Conservation (phyloP, 2,329 filamentous ascomycete species). For the Pseudogymnoascus verrucosus region DNA sequence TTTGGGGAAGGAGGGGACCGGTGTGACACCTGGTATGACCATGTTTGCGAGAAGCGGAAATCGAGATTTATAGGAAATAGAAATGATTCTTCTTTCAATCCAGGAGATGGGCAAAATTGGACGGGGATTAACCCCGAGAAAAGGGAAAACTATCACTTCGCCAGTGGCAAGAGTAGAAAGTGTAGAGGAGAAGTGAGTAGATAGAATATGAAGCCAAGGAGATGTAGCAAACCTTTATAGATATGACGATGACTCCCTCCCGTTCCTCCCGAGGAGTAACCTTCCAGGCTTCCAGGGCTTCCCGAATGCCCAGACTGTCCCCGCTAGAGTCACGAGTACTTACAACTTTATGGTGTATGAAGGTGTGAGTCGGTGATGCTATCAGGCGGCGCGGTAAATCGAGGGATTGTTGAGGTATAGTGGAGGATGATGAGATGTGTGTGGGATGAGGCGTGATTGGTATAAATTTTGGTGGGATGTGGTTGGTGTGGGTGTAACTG, state of each 20-base stretch:
- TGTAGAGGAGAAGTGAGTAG: neutral
- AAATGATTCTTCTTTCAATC: neutral
- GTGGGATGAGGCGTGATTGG: neutral
- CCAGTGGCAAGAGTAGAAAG: neutral
- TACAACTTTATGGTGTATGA: neutral
- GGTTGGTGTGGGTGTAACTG: neutral
- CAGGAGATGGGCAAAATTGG: neutral
- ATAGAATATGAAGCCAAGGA: neutral
- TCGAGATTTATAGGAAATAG: neutral
- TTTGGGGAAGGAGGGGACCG: neutral
- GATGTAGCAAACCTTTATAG: slow-evolving; percentile 5
- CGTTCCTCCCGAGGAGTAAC: neutral
- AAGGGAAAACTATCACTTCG: neutral
- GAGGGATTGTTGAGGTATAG: neutral
- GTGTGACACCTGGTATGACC: neutral
- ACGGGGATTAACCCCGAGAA: neutral
- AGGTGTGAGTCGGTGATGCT: slow-evolving; percentile 2
- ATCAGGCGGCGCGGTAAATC: neutral
- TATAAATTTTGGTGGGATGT: neutral
- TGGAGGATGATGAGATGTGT: neutral
- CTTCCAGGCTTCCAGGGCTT: neutral
- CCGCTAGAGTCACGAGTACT: neutral
- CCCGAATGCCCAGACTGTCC: neutral
- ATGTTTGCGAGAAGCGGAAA: neutral
- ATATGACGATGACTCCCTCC: neutral